A percentile compares a stretch with the other conserved stretches of the same genome.
phyloP scores from a whole-genome alignment of 129 eudicot genomes.

The Chrysanthemum lavandulifolium region DNA sequence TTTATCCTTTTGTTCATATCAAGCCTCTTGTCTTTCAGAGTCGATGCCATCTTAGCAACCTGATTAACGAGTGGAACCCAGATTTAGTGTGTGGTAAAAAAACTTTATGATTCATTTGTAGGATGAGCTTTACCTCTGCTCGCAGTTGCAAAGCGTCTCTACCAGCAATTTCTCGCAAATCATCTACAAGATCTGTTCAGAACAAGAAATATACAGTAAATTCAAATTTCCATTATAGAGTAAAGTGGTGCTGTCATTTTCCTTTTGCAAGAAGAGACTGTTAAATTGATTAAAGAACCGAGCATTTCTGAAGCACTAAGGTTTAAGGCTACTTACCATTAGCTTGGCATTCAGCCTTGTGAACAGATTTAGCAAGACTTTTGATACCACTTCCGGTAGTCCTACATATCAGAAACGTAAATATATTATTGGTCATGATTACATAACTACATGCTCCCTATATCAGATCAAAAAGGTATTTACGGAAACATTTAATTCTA shows the following conservation, averaged over 20 bases:
- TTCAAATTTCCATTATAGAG: neutral
- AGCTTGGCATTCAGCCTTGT: constrained; percentile 71
- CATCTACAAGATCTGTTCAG: constrained; percentile 65
- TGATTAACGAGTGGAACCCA: constrained; percentile 25
- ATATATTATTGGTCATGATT: constrained; percentile 8
- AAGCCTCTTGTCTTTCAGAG: constrained; percentile 54
- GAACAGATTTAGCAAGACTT: constrained; percentile 65
- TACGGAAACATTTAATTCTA: constrained; percentile 1
- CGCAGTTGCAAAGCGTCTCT: constrained; percentile 71
- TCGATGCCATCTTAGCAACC: constrained; percentile 91
- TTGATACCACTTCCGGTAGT: constrained; percentile 65
- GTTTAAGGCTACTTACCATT: constrained; percentile 48
- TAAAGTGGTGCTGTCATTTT: neutral
- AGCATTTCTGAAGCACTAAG: neutral
- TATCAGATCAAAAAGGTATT: neutral
- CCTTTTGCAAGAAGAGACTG: constrained; percentile 1
- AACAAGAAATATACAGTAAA: constrained; percentile 11
- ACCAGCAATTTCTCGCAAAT: constrained; percentile 80
- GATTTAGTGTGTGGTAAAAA: neutral
- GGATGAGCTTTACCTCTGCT: constrained; percentile 57
- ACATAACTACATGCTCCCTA: constrained; percentile 6
- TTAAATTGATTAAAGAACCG: neutral
- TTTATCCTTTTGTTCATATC: constrained; percentile 52
- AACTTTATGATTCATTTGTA: neutral
- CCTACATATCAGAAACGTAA: constrained; percentile 36